Base-by-base conservation (phyloP, 2,329 filamentous ascomycete genomes). In the Nakataea oryzae region DNA sequence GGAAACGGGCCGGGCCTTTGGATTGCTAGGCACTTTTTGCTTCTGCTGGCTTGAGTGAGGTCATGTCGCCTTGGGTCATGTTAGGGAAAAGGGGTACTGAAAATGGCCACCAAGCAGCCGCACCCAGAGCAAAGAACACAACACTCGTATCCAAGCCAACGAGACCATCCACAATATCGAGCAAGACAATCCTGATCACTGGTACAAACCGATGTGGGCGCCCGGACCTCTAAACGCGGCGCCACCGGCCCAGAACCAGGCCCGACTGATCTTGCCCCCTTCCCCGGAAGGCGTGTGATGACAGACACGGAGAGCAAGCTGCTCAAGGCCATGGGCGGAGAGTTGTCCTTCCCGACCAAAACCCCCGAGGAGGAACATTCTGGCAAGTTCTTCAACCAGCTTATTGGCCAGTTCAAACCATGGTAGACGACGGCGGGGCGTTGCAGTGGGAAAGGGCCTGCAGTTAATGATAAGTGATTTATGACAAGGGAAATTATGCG, bases 361-460 rank as follows among this genome's bases (percentile, higher is more conserved):
- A 58, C 57, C 8, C 24, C 57, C n/a, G 34, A 58, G 34, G 21
- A 41, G 34, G 57, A 58, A 3, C 57, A 58, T 17, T 58, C 30
- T 2, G 57, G 57, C 57, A 58, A 41, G 57, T 58, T 41, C 12
- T 58, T 58, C 21, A 27, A 58, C 21, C 27, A 27, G n/a, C 24
- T n/a, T 8, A 58, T 58, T 24, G 57, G 34, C 26, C 32, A 34
- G n/a, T 26, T 34, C 57, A 17, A 57, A 5, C 29, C 60, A 0
- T 67, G 67, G 63, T 67, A 67, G 54, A 50, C 9, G 34, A 14
- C 11, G 14, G 34, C n/a, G 7, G 21, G 41, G 21, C 41, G 30
- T 30, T 30, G 30, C n/a, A n/a, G n/a, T n/a, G 30, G 30, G 5
- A 11, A 5, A 30, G 17, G 17, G 13, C 41, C 7, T 47, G 41